A percentile compares a stretch with the other conserved stretches of the same genome.
phyloP scores from a whole-genome alignment of 2,329 filamentous ascomycete genomes.

The Cladosporium sp. region DNA sequence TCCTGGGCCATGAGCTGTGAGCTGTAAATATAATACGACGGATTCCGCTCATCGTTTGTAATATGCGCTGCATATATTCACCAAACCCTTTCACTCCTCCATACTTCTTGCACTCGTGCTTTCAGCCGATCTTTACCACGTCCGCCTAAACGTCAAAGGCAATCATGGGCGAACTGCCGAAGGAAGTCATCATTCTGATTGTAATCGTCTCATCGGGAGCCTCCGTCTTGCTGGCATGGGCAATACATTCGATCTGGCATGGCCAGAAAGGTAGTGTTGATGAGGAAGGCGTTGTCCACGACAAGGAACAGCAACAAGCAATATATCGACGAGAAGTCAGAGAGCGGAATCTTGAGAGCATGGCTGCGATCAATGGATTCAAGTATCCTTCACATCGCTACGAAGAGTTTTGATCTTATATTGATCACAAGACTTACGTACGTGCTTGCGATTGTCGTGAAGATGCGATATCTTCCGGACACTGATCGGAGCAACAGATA shows the following conservation, averaged over 20 bases:
- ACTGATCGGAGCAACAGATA: not conserved
- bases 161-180: not conserved
- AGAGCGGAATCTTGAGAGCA: not conserved
- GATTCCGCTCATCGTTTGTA: too few relatives aligned
- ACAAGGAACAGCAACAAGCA: not conserved
- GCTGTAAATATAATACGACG: too few relatives aligned
- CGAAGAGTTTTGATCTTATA: not conserved
- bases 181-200: constrained; percentile 4
- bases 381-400: not conserved
- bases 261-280: not conserved
- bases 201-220: not conserved
- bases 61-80: not conserved
- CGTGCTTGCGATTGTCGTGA: not conserved
- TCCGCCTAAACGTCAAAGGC: not conserved
- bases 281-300: not conserved
- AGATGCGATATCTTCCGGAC: not conserved
- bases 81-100: not conserved
- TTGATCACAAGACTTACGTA: not conserved
- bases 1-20: too few relatives aligned
- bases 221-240: not conserved
- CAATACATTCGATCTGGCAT: not conserved
- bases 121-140: not conserved
- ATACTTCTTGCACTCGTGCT: not conserved
- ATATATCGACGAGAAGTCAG: constrained; percentile 3
- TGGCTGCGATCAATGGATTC: not conserved